These are phyloP conservation scores for Aphanomyces euteiches DNA, from an alignment of 352 stramenopile species.

Conservation along the genomic window DNA sequence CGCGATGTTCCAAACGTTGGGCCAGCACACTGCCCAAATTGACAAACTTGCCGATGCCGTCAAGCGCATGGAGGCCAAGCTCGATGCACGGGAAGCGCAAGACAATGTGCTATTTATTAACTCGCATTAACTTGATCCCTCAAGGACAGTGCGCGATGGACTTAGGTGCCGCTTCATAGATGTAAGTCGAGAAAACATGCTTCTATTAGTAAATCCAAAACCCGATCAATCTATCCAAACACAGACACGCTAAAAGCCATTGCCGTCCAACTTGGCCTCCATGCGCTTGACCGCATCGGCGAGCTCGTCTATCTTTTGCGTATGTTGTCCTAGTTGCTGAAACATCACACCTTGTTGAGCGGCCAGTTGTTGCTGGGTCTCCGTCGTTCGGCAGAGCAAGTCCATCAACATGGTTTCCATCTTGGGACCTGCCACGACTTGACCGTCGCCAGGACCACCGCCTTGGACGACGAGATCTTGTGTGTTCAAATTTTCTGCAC, in stretches of 20 bases:
- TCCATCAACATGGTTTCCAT: conserved; percentile 90
- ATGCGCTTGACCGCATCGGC: conserved; percentile 81
- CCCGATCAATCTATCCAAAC: too few relatives aligned
- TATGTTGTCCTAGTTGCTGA: conserved; percentile 87
- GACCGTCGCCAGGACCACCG: conserved; percentile 71
- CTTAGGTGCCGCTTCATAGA: neutral
- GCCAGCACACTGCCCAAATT: conserved; percentile 85
- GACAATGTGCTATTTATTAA: conserved; percentile 32
- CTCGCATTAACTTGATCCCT: neutral
- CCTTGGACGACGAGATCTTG: conserved; percentile 64
- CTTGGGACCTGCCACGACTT: conserved; percentile 81
- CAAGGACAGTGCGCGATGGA: neutral
- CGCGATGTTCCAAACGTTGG: conserved; percentile 88
- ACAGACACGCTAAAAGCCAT: conserved; percentile 28
- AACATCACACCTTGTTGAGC: conserved; percentile 88
- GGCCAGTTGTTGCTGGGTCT: conserved; percentile 87
- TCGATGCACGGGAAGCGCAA: conserved; percentile 80
- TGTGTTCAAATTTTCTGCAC: conserved; percentile 41
- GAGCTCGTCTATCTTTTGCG: conserved; percentile 84
- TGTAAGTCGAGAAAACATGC: too few relatives aligned
- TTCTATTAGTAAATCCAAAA: too few relatives aligned
- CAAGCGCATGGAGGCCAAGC: conserved; percentile 87
- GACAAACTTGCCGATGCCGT: conserved; percentile 82
- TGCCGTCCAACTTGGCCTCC: conserved; percentile 84
- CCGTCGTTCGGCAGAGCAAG: conserved; percentile 79